Base-by-base conservation (phyloP, 345 rosid genomes). In the Eucalyptus polyanthemos region DNA sequence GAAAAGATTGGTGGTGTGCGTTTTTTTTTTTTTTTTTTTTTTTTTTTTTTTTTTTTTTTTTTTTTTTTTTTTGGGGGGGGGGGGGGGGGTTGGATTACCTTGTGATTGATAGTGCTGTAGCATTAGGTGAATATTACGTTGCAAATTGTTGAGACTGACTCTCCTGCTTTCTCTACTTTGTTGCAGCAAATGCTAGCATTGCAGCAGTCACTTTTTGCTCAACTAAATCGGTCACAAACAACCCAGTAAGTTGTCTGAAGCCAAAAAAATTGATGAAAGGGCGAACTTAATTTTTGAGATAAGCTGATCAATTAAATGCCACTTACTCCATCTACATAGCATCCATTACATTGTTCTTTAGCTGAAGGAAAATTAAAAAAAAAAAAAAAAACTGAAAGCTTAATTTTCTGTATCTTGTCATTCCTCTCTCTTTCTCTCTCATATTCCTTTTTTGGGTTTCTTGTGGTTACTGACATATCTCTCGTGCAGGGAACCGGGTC, bases 181-280 rank as follows among this genome's bases (percentile, higher is more conserved):
- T 40, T 90, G 91, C 91, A 95, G 96, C 94, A 93, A 93, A 92
- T 95, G 95, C 91, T 93, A 89, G 49, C 94, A 69, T 45, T 95
- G 88, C 97, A 97, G 93, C 97, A 95, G 88, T 91, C 98, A 60
- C 87, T 97, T 89, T n/a, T 94, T 62, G 93, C 97, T 90, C 99
- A 95, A 91, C 93, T 91, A 50, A 94, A 93, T 62, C 96, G 90
- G 91, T 94, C 91, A 91, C 96, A 94, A 56, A 88, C 96, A 65
- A 91, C 89, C 92, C 95, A 91, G 98, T 97, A 91, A 92, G 98
- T 94, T 50, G 44, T 44, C 11, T 76, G 45, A 37, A 37, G 83
- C 83, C 22, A 37, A 21, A 76, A 24, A 19, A 72, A 34, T 31
- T 34, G 45, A 37, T 37, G 45, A 76, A 76, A 37, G 45, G 83